Evolutionary conservation across 805 yeast species (phyloP).

Genomic region (Dipodascopsis tothii): DNA sequence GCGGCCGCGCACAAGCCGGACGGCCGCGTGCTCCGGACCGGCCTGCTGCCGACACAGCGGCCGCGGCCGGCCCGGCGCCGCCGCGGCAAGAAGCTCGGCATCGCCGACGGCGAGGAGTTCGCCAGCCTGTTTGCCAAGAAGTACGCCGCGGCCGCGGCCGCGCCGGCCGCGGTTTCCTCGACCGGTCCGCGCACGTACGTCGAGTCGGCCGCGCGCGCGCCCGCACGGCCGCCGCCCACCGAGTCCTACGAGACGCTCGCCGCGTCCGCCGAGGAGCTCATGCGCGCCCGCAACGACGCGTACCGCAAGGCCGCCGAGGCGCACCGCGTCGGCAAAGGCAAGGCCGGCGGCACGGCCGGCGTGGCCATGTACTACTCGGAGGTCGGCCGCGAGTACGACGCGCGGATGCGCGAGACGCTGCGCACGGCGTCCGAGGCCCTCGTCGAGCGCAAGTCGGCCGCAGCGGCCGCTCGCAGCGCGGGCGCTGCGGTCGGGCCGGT

Average conservation of each 20-base stretch:
- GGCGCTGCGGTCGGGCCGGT: too few species aligned
- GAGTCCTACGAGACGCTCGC: background rate
- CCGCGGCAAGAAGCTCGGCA: background rate
- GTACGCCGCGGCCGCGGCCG: background rate
- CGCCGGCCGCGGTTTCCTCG: background rate
- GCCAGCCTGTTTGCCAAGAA: background rate
- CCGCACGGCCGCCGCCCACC: background rate
- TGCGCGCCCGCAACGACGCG: background rate
- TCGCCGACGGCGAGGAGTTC: background rate
- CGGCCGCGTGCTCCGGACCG: too few species aligned
- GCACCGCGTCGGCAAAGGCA: background rate
- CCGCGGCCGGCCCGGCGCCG: background rate
- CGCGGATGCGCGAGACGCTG: conserved; percentile 3
- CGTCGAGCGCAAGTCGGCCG: too few species aligned
- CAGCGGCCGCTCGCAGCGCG: too few species aligned
- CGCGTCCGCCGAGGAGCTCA: background rate
- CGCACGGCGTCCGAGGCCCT: conserved; percentile 1
- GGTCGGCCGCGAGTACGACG: conserved; percentile 2
- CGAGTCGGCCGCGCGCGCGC: background rate
- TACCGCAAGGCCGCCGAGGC: background rate
- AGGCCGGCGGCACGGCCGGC: background rate
- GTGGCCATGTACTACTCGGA: background rate
- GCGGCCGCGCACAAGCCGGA: too few species aligned
- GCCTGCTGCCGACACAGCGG: background rate
- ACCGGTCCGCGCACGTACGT: background rate